phyloP scores from a whole-genome alignment of 805 yeast species.

The Starmerella bombi region DNA sequence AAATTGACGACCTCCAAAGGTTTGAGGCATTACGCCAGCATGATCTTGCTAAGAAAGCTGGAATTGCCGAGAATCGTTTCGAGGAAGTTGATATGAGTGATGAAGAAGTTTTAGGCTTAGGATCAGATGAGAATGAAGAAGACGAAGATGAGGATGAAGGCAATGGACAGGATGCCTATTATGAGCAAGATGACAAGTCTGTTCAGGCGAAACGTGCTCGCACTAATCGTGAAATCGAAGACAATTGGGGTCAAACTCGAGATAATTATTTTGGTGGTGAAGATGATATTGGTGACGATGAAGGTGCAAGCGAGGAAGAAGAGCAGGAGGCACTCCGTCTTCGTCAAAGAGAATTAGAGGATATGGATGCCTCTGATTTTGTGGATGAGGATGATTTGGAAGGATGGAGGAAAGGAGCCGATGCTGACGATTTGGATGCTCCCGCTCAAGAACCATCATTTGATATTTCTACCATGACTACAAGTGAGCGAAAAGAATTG shows the following conservation, averaged over 20 bases:
- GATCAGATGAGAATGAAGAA: neutral
- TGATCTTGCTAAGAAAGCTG: conserved; percentile 15
- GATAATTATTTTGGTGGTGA: conserved; percentile 31
- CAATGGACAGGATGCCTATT: conserved; percentile 35
- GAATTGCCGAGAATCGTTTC: conserved; percentile 6
- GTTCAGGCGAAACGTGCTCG: conserved; percentile 15
- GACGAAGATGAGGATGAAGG: conserved; percentile 25
- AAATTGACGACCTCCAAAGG: conserved; percentile 19
- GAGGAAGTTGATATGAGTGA: conserved; percentile 35
- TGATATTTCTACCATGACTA: conserved; percentile 39
- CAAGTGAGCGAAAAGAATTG: conserved; percentile 39
- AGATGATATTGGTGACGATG: conserved; percentile 46
- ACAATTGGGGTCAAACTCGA: conserved; percentile 36
- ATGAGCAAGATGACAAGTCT: conserved; percentile 35
- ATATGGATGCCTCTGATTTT: conserved; percentile 58
- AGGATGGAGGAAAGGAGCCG: conserved; percentile 60
- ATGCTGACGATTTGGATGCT: conserved; percentile 30
- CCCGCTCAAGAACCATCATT: conserved; percentile 24
- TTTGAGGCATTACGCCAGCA: conserved; percentile 14
- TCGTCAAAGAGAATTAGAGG: conserved; percentile 68
- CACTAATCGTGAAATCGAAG: conserved; percentile 7
- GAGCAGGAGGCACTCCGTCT: conserved; percentile 80
- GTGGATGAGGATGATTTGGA: conserved; percentile 64
- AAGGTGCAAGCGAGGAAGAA: conserved; percentile 60
- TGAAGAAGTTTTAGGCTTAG: conserved; percentile 41